phyloP scores from a whole-genome alignment of 2,329 filamentous ascomycete species.

The Epicoccum sorghinum region DNA sequence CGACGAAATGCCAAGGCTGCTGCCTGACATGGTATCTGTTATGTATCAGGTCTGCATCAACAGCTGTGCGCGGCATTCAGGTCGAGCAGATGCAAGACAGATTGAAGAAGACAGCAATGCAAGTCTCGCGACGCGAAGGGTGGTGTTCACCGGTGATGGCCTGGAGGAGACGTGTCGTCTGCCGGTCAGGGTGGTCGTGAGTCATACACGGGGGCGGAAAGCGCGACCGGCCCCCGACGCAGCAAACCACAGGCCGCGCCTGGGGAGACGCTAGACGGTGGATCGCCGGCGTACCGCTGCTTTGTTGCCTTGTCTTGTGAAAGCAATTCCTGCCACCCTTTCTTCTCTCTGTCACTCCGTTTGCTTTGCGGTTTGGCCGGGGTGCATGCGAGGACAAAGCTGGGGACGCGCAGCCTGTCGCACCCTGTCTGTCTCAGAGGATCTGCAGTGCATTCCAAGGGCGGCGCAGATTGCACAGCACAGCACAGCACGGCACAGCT shows the following conservation, averaged over 20 bases:
- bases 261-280: conserved; percentile 9
- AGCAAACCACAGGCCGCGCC: conserved; percentile 22
- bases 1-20: conserved; percentile 6
- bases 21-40: conserved; percentile 7
- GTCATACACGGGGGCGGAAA: conserved; percentile 28
- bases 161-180: conserved; percentile 20
- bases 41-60: conserved; percentile 5
- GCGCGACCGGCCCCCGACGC: conserved; percentile 5
- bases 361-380: conserved; percentile 9
- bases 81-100: conserved; percentile 4
- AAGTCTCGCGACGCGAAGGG: conserved; percentile 7
- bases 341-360: conserved; percentile 15
- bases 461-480: conserved; percentile 9
- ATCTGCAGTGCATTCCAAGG: conserved; percentile 25
- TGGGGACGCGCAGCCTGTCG: conserved; percentile 23
- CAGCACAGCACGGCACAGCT: neutral
- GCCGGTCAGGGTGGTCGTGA: conserved; percentile 28
- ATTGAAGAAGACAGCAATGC: conserved; percentile 1
- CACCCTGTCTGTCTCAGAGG: conserved; percentile 30
- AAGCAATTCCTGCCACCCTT: conserved; percentile 11
- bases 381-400: conserved; percentile 19
- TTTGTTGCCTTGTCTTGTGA: conserved; percentile 19
- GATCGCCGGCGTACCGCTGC: conserved; percentile 15
- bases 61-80: neutral
- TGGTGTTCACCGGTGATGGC: conserved; percentile 18